These are phyloP conservation scores for Chlorencoelia australis DNA, from an alignment of 2,329 filamentous ascomycete genomes.

Conservation along the genomic window DNA sequence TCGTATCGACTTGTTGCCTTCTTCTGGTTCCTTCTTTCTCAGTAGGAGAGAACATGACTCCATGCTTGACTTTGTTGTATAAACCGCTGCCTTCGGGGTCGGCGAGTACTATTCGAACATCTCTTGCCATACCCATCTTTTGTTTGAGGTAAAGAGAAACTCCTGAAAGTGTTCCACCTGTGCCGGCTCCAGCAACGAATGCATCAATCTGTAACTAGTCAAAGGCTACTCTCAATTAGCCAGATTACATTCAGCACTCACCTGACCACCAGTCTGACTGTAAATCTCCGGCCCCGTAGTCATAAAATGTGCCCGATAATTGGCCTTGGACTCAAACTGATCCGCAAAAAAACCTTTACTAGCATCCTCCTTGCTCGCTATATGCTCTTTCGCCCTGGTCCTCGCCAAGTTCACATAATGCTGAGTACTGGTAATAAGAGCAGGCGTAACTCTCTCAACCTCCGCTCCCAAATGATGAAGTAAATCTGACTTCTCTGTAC, in stretches of 20 bases:
- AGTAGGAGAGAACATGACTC: slow-evolving; percentile 87
- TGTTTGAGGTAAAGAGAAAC: slow-evolving; percentile 78
- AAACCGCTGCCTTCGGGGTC: slow-evolving; percentile 92
- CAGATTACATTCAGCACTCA: slow-evolving; percentile 2
- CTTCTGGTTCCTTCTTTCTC: slow-evolving; percentile 86
- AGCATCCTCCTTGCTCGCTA: slow-evolving; percentile 40
- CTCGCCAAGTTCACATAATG: slow-evolving; percentile 94
- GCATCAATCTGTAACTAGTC: slow-evolving; percentile 49
- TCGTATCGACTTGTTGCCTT: slow-evolving; percentile 84
- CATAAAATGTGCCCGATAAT: slow-evolving; percentile 74
- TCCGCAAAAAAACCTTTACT: slow-evolving; percentile 88
- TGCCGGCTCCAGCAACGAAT: slow-evolving; percentile 89
- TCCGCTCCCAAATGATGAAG: slow-evolving; percentile 80
- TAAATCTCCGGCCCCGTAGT: slow-evolving; percentile 87
- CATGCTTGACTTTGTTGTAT: slow-evolving; percentile 84
- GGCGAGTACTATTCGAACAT: slow-evolving; percentile 66
- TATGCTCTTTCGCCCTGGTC: slow-evolving; percentile 65
- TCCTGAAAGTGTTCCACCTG: slow-evolving; percentile 85
- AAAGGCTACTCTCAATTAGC: neutral
- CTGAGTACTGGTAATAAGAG: slow-evolving; percentile 82
- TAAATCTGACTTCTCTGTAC: slow-evolving; percentile 78
- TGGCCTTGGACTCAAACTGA: slow-evolving; percentile 87
- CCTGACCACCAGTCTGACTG: slow-evolving; percentile 57
- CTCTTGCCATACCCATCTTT: slow-evolving; percentile 24
- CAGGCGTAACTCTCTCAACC: slow-evolving; percentile 85